These are phyloP conservation scores for Davidsoniella virescens DNA, from an alignment of 2,329 filamentous ascomycete genomes.

Conservation along the genomic window DNA sequence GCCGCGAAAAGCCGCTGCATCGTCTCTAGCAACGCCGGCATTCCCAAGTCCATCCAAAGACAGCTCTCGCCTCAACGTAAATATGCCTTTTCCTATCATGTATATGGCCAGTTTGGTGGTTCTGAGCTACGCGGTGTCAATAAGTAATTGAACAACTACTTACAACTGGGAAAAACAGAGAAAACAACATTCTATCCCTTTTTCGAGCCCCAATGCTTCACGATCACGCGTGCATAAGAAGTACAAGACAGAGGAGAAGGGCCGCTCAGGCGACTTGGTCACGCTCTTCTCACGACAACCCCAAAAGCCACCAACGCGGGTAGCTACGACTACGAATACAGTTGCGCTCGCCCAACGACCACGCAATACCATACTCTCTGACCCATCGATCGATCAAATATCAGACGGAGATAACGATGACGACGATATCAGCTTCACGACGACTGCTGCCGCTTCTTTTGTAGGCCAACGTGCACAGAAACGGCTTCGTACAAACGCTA, in stretches of 20 bases:
- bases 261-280: slow-evolving; percentile 39
- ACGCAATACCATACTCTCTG: slow-evolving; percentile 9
- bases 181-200: slow-evolving; percentile 20
- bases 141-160: not conserved
- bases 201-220: slow-evolving; percentile 30
- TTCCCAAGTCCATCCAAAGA: slow-evolving; percentile 28
- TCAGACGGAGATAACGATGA: slow-evolving; percentile 30
- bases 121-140: not conserved
- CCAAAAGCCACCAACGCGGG: slow-evolving; percentile 26
- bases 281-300: slow-evolving; percentile 46
- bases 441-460: slow-evolving; percentile 30
- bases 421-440: slow-evolving; percentile 19
- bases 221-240: slow-evolving; percentile 25
- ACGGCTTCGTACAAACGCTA: slow-evolving; percentile 24
- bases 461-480: slow-evolving; percentile 41
- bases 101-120: not conserved
- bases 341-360: slow-evolving; percentile 15
- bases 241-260: slow-evolving; percentile 31
- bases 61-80: slow-evolving; percentile 15
- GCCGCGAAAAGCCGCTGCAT: slow-evolving; percentile 25
- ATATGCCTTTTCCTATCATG: not conserved
- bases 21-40: slow-evolving; percentile 19
- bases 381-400: slow-evolving; percentile 33
- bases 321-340: not conserved
- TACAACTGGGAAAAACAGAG: not conserved